A percentile compares a stretch with the other conserved stretches of the same genome.
phyloP scores from a whole-genome alignment of 805 yeast species.

The Cyberlindnera nakhonratchasimensis region DNA sequence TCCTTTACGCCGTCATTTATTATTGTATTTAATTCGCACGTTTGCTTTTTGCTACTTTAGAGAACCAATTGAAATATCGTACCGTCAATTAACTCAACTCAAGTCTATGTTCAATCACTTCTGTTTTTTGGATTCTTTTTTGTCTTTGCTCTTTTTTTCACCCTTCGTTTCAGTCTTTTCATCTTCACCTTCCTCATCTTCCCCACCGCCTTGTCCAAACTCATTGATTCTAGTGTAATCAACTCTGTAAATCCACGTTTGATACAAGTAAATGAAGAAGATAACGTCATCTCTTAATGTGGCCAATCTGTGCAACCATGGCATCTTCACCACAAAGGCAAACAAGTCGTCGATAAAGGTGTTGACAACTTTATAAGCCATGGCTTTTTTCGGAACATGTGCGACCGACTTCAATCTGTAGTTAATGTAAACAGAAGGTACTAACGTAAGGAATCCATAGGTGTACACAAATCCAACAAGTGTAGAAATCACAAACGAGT shows the following conservation, averaged over 20 bases:
- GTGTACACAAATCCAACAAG: slow-evolving; percentile 41
- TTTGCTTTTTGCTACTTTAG: not conserved
- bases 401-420: slow-evolving; percentile 41
- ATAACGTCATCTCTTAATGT: slow-evolving; percentile 41
- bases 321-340: slow-evolving; percentile 42
- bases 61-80: too few relatives aligned
- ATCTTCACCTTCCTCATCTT: slow-evolving; percentile 14
- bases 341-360: slow-evolving; percentile 40
- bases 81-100: too few relatives aligned
- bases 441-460: slow-evolving; percentile 38
- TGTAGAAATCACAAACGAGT: slow-evolving; percentile 37
- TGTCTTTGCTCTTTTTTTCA: not conserved
- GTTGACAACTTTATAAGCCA: slow-evolving; percentile 39
- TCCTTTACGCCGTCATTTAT: not conserved
- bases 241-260: slow-evolving; percentile 39
- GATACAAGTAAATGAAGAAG: slow-evolving; percentile 38
- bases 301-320: slow-evolving; percentile 38
- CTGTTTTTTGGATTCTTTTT: not conserved
- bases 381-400: slow-evolving; percentile 39
- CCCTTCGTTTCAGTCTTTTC: slow-evolving; percentile 9
- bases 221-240: slow-evolving; percentile 36
- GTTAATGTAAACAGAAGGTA: slow-evolving; percentile 40
- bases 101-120: too few relatives aligned
- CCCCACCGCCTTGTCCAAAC: slow-evolving; percentile 36
- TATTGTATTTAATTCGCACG: not conserved